Conservation (phyloP, 306 rosid species). For the Fragaria nilgerrensis region DNA sequence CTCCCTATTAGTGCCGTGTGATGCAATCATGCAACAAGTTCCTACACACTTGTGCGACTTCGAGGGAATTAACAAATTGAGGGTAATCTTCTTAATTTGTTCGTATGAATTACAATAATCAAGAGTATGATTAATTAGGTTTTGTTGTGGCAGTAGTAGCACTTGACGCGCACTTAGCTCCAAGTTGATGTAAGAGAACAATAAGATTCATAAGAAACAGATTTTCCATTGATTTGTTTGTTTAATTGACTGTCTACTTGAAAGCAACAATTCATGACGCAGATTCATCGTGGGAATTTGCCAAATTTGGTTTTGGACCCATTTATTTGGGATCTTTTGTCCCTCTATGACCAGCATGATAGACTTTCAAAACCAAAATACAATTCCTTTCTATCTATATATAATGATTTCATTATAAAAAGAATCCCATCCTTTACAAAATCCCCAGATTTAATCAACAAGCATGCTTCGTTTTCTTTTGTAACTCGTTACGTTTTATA, state of each 20-base stretch:
- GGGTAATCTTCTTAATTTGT: no score
- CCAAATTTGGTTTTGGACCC: slow-evolving; percentile 18
- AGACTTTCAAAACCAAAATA: neutral
- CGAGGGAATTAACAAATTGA: neutral
- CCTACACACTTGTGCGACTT: neutral
- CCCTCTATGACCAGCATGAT: slow-evolving; percentile 1
- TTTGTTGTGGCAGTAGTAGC: neutral
- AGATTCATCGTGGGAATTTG: slow-evolving; percentile 7
- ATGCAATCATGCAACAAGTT: slow-evolving; percentile 2
- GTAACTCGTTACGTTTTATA: neutral
- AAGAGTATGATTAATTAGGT: neutral
- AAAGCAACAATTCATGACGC: slow-evolving; percentile 17
- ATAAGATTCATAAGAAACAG: neutral
- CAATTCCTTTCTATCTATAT: no score
- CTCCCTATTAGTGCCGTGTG: neutral
- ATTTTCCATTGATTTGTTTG: neutral
- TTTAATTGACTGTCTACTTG: neutral
- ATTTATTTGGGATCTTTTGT: slow-evolving; percentile 21
- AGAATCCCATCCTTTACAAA: no score
- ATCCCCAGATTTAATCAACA: neutral
- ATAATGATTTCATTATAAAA: no score
- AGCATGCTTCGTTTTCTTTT: neutral
- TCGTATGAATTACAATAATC: neutral
- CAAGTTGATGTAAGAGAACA: neutral
- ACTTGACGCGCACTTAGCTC: slow-evolving; percentile 10